Evolutionary conservation across 2,329 filamentous ascomycete species (phyloP).

Genomic region (Cercospora nicotianae): DNA sequence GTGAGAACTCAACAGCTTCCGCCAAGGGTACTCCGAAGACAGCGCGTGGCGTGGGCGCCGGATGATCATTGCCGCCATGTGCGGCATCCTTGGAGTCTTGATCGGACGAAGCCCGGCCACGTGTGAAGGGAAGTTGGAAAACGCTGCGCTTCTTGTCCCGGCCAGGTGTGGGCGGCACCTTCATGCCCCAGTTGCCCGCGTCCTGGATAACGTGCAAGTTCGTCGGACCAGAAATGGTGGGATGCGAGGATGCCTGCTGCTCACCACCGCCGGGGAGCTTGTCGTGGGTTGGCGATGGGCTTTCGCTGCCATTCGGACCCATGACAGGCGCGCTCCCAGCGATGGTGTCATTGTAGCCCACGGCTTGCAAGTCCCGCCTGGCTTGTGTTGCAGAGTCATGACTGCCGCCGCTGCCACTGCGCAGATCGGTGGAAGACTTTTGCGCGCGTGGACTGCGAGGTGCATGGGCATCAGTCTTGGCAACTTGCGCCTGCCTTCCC

Average conservation of each 20-base stretch:
- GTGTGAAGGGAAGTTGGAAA: slow-evolving; percentile 55
- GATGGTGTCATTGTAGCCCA: slow-evolving; percentile 59
- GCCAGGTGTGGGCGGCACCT: slow-evolving; percentile 51
- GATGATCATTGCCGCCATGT: slow-evolving; percentile 27
- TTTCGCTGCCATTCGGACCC: slow-evolving; percentile 36
- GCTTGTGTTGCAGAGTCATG: slow-evolving; percentile 5
- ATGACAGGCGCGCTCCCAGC: slow-evolving; percentile 59
- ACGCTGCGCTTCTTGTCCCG: slow-evolving; percentile 79
- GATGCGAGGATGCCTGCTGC: slow-evolving; percentile 37
- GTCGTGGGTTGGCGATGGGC: slow-evolving; percentile 40
- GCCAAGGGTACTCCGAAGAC: slow-evolving; percentile 83
- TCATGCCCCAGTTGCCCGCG: slow-evolving; percentile 82
- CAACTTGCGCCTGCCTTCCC: slow-evolving; percentile 25
- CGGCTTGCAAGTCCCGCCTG: slow-evolving; percentile 33
- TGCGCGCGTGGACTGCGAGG: slow-evolving; percentile 37
- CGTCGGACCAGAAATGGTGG: slow-evolving; percentile 75
- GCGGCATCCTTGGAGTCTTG: slow-evolving; percentile 43
- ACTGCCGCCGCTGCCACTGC: slow-evolving; percentile 25
- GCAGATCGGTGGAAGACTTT: slow-evolving; percentile 42
- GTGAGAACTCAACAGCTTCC: slow-evolving; percentile 81
- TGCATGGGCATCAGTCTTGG: slow-evolving; percentile 31
- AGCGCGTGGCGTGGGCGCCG: slow-evolving; percentile 37
- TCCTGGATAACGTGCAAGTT: slow-evolving; percentile 84
- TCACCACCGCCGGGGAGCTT: slow-evolving; percentile 37
- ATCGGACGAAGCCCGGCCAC: slow-evolving; percentile 70